These are phyloP conservation scores for Boletellus dicymbophilus DNA, from an alignment of 1,284 basidiomycete species.

Conservation along the genomic window DNA sequence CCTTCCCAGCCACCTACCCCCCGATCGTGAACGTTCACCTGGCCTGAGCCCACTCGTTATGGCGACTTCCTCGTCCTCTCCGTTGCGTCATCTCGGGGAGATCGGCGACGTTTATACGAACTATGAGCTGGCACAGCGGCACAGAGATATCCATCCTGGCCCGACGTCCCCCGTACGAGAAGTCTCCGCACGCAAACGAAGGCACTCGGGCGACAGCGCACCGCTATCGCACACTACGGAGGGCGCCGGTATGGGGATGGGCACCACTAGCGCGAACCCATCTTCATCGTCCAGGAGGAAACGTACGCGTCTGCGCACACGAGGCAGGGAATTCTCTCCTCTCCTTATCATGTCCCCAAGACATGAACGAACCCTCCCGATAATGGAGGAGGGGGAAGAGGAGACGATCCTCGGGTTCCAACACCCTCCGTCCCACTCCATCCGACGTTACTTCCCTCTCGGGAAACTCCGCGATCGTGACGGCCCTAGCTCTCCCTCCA, in stretches of 20 bases:
- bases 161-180: background rate
- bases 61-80: background rate
- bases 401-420: constrained; percentile 3
- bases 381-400: constrained; percentile 12
- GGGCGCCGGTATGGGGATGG: no score
- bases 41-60: background rate
- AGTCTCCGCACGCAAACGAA: constrained; percentile 20
- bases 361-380: background rate
- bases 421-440: constrained; percentile 1
- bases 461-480: background rate
- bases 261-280: no score
- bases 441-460: background rate
- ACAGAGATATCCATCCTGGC: background rate
- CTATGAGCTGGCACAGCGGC: background rate
- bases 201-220: constrained; percentile 1
- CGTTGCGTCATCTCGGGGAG: background rate
- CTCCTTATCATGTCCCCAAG: constrained; percentile 22
- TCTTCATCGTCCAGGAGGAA: background rate
- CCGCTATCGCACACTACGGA: background rate
- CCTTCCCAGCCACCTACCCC: background rate
- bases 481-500: background rate
- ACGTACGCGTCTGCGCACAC: constrained; percentile 10
- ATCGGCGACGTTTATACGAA: background rate
- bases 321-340: constrained; percentile 19
- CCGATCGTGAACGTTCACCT: background rate